These are phyloP conservation scores for Stagonosporopsis tanaceti DNA, from an alignment of 2,329 filamentous ascomycete species.

Conservation along the genomic window DNA sequence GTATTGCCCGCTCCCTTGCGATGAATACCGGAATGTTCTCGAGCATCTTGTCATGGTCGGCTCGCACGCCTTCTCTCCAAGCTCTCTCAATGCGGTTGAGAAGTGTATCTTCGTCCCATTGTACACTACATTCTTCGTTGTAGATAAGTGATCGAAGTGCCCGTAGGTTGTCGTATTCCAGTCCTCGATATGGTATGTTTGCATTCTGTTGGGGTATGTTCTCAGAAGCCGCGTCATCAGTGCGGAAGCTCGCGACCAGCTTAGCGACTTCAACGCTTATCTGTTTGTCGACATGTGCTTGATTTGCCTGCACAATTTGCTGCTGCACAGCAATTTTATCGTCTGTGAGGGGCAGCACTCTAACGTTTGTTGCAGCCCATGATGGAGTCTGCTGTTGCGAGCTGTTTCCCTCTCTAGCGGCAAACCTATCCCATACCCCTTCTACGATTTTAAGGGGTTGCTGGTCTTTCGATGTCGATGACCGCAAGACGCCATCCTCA, in stretches of 20 bases:
- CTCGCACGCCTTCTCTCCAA: conserved; percentile 43
- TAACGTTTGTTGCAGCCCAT: conserved; percentile 19
- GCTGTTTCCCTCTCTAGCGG: conserved; percentile 22
- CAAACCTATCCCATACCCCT: conserved; percentile 35
- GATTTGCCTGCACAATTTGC: conserved; percentile 31
- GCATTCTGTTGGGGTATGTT: conserved; percentile 30
- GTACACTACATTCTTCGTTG: conserved; percentile 31
- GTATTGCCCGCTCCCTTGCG: conserved; percentile 43
- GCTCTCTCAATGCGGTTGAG: conserved; percentile 41
- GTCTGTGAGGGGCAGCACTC: conserved; percentile 17
- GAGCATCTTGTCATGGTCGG: conserved; percentile 36
- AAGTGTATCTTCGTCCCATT: conserved; percentile 41
- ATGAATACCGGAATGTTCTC: conserved; percentile 42
- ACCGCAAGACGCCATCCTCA: conserved; percentile 7
- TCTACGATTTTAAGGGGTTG: conserved; percentile 30
- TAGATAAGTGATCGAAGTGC: conserved; percentile 45
- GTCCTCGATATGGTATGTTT: conserved; percentile 35
- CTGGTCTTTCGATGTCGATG: conserved; percentile 23
- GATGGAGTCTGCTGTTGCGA: conserved; percentile 28
- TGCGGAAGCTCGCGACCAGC: conserved; percentile 39
- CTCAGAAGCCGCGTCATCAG: conserved; percentile 30
- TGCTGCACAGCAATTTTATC: conserved; percentile 29
- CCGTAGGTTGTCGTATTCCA: conserved; percentile 41
- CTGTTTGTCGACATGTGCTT: conserved; percentile 35
- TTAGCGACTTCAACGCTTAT: conserved; percentile 39